These are phyloP conservation scores for Vaccinium darrowii DNA, from an alignment of 148 eudicot genomes.

Conservation along the genomic window DNA sequence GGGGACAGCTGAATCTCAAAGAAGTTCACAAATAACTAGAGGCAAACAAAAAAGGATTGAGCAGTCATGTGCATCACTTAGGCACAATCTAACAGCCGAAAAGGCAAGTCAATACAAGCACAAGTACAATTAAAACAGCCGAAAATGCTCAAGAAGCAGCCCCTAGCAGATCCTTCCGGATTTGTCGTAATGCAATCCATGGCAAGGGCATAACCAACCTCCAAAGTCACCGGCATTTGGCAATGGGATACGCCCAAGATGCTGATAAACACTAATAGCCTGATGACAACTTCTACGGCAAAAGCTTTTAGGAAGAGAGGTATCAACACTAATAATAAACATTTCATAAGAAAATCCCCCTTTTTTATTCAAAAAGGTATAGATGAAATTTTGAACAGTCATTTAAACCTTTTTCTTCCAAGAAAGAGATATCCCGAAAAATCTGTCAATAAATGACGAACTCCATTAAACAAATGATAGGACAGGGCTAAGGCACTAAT, in stretches of 20 bases:
- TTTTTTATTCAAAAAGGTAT: no score
- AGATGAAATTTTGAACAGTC: no score
- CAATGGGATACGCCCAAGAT: constrained; percentile 33
- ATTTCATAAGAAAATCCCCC: no score
- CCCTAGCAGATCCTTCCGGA: constrained; percentile 37
- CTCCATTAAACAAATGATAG: no score
- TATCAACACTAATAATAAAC: no score
- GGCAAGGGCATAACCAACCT: constrained; percentile 40
- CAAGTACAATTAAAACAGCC: background rate
- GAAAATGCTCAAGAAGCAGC: background rate
- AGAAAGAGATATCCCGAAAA: no score
- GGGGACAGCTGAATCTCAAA: background rate
- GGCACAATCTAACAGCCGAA: background rate
- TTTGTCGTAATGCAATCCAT: constrained; percentile 30
- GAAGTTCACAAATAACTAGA: background rate
- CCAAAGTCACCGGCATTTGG: constrained; percentile 37
- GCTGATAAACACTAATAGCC: background rate
- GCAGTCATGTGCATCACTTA: background rate
- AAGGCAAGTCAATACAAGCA: background rate
- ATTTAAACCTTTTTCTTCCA: no score
- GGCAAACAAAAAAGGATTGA: background rate
- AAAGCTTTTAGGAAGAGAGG: no score
- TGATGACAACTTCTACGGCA: no score
- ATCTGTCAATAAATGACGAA: no score
- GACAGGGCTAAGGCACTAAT: no score